A percentile compares a stretch with the other conserved stretches of the same genome.
phyloP scores from a whole-genome alignment of 2,329 filamentous ascomycete species.

The Fusarium graminum region DNA sequence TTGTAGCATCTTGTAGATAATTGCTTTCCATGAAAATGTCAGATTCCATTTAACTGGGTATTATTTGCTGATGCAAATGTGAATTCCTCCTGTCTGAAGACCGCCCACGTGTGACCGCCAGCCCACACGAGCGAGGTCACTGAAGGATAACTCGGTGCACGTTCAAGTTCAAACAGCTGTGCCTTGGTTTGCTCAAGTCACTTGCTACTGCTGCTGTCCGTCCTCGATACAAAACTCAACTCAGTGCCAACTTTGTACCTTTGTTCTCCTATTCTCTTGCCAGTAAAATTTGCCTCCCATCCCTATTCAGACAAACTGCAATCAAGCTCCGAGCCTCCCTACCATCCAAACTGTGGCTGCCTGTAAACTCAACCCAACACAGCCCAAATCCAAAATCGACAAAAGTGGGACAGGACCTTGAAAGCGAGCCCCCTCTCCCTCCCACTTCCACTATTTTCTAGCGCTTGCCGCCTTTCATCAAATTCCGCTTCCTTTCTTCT shows the following conservation, averaged over 20 bases:
- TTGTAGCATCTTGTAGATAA: not conserved
- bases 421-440: slow-evolving; percentile 31
- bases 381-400: slow-evolving; percentile 27
- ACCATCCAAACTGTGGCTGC: slow-evolving; percentile 10
- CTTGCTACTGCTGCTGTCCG: slow-evolving; percentile 10
- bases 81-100: slow-evolving; percentile 7
- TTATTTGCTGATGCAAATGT: not conserved
- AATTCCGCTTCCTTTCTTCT: slow-evolving; percentile 17
- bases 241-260: slow-evolving; percentile 2
- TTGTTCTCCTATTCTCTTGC: slow-evolving; percentile 12
- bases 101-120: slow-evolving; percentile 36
- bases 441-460: slow-evolving; percentile 35
- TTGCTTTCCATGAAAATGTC: not conserved
- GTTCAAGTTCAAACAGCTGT: slow-evolving; percentile 5
- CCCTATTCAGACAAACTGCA: slow-evolving; percentile 3
- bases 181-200: slow-evolving; percentile 34
- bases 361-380: slow-evolving; percentile 12
- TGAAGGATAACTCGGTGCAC: slow-evolving; percentile 5
- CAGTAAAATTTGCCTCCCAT: slow-evolving; percentile 10
- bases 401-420: slow-evolving; percentile 36
- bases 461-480: slow-evolving; percentile 29
- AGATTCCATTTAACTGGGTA: not conserved
- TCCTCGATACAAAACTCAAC: slow-evolving; percentile 36
- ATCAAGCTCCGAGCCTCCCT: slow-evolving; percentile 4
- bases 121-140: slow-evolving; percentile 36